Evolutionary conservation across 1,139 yeast genomes (phyloP).

Genomic region (Protomyces pachydermus): DNA sequence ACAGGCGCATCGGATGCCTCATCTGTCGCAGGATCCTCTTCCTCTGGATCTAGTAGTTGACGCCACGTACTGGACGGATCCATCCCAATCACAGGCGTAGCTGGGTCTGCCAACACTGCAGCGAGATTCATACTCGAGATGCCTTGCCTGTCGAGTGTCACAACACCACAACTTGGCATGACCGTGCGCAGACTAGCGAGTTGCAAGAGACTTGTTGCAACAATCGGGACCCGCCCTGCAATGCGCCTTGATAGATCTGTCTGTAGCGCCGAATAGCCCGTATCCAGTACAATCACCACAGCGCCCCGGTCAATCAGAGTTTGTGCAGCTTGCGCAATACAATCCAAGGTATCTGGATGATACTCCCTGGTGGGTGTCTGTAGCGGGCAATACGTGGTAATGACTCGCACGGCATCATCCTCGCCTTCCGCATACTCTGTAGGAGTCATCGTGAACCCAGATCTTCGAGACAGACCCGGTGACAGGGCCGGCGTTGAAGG

Average conservation of each 20-base stretch:
- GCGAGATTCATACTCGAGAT: conserved; percentile 16
- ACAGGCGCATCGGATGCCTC: neutral
- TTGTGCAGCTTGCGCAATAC: conserved; percentile 5
- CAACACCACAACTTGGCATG: conserved; percentile 17
- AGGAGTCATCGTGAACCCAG: neutral
- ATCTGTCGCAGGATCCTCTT: neutral
- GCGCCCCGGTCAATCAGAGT: conserved; percentile 22
- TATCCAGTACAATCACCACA: conserved; percentile 17
- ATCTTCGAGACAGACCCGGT: neutral
- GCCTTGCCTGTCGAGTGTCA: conserved; percentile 19
- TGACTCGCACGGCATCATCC: conserved; percentile 5
- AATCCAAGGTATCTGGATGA: conserved; percentile 16
- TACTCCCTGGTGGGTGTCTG: conserved; percentile 15
- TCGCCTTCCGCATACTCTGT: neutral
- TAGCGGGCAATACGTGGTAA: conserved; percentile 10
- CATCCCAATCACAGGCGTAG: conserved; percentile 22
- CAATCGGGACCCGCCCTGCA: conserved; percentile 7
- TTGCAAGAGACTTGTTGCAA: conserved; percentile 17
- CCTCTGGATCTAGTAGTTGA: neutral
- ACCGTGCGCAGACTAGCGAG: conserved; percentile 10
- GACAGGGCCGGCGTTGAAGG: neutral
- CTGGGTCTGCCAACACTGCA: conserved; percentile 22
- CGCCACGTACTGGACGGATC: conserved; percentile 15
- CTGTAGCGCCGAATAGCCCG: conserved; percentile 21
- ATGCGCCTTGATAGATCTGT: conserved; percentile 8